phyloP scores from a whole-genome alignment of 2,329 filamentous ascomycete genomes.

The Aureobasidium sp. region DNA sequence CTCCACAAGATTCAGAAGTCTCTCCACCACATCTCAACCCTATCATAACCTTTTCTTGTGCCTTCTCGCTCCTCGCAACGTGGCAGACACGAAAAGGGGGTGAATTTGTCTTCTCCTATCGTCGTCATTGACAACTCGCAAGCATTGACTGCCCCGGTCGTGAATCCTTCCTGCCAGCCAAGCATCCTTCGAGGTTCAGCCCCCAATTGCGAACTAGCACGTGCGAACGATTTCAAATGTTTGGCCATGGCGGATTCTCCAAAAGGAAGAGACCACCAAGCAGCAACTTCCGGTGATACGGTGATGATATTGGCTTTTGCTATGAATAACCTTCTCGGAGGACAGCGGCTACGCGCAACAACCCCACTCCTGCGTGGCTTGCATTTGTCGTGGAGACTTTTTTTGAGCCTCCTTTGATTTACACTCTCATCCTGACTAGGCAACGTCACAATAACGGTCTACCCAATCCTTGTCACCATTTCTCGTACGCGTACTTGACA shows the following conservation, averaged over 20 bases:
- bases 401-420: neutral
- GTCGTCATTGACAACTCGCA: neutral
- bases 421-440: neutral
- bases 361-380: neutral
- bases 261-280: neutral
- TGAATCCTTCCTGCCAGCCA: neutral
- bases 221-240: slow-evolving; percentile 4
- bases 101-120: neutral
- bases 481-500: neutral
- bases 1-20: neutral
- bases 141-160: neutral
- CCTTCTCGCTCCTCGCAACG: neutral
- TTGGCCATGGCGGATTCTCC: neutral
- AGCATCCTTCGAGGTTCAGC: neutral
- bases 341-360: neutral
- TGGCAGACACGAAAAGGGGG: neutral
- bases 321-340: slow-evolving; percentile 5
- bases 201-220: neutral
- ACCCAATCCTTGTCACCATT: neutral
- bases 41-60: neutral
- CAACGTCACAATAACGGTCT: neutral
- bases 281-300: neutral
- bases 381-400: neutral
- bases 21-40: neutral
- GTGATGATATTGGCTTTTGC: neutral